Base-by-base conservation (phyloP, 192 early-diverging fungal genomes). In the Radiomyces spectabilis region DNA sequence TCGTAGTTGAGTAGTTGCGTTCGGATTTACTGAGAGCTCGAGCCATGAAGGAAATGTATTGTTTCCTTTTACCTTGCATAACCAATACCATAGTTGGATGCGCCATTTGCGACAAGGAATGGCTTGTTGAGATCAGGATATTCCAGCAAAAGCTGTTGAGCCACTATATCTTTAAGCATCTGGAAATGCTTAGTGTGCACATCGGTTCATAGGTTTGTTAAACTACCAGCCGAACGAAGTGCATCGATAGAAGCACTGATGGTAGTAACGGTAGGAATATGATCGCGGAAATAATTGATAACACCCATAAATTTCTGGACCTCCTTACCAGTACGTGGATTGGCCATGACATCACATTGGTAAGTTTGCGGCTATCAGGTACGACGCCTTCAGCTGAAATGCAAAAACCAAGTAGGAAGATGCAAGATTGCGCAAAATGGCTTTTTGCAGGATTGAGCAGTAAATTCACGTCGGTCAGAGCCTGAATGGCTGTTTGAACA, bases 51-150 rank as follows among this genome's bases (percentile, higher is more conserved):
- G 38, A 40, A 15, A 65, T 59, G 32, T 63, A 72, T 39, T 25
- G 0, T 0, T 56, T 21, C 13, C 51, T 49, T n/a, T 32, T 59
- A 27, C 46, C 24, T 0, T 25, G 56, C 57, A 18, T 22, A 46
- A n/a, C 70, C 67, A 38, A 73, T 65, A 18, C 67, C 71, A 3
- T 44, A 18, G 38, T 69, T 64, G 2, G 65, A 67, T 9, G 71
- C 71, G 43, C 50, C 61, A 21, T 56, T 69, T 12, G 68, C 68
- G 3, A 71, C 43, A 26, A 51, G 56, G 18, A 74, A 71, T 6
- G 48, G 44, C 7, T 34, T 2, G 13, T 1, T 34, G 16, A 51
- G 51, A 12, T 66, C 52, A n/a, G 63, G 63, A 35, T 52, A 53
- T n/a, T 18, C 12, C 35, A 73, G 29, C 4, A 62, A n/a, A 15